Percentiles rank a stretch among this genome's conserved stretches.
These are phyloP conservation scores for Fraxinus cuspidata DNA, from an alignment of 257 asterid species.

Conservation along the genomic window DNA sequence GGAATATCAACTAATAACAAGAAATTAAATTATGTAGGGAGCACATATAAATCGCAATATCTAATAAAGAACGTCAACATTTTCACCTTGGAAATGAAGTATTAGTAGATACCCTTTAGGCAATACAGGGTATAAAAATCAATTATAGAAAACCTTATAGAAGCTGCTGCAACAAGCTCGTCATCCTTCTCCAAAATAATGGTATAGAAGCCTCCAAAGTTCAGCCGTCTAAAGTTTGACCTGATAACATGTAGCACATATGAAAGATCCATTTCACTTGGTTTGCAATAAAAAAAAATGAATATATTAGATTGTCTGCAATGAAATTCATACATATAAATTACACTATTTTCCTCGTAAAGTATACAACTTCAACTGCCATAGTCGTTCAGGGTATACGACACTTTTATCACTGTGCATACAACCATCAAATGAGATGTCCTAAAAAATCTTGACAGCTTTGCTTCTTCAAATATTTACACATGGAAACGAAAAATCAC, in stretches of 20 bases:
- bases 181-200: conserved; percentile 82
- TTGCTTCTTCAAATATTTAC: background rate
- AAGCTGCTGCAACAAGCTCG: conserved; percentile 77
- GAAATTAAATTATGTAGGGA: background rate
- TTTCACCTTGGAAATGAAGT: background rate
- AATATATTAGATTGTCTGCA: background rate
- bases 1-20: conserved; percentile 7
- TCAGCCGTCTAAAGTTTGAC: conserved; percentile 86
- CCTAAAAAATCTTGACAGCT: background rate
- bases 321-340: conserved; percentile 2
- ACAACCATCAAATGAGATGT: background rate
- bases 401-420: background rate
- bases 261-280: conserved; percentile 17
- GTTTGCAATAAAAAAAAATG: conserved; percentile 3
- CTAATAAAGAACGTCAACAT: conserved; percentile 20
- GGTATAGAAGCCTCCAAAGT: conserved; percentile 75
- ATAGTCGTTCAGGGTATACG: background rate
- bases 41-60: background rate
- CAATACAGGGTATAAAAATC: conserved; percentile 13
- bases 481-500: background rate
- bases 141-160: conserved; percentile 64
- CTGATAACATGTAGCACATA: conserved; percentile 40
- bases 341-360: background rate
- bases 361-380: background rate
- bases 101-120: background rate